phyloP scores from a whole-genome alignment of 139 green algal species.

The Volvox africanus region DNA sequence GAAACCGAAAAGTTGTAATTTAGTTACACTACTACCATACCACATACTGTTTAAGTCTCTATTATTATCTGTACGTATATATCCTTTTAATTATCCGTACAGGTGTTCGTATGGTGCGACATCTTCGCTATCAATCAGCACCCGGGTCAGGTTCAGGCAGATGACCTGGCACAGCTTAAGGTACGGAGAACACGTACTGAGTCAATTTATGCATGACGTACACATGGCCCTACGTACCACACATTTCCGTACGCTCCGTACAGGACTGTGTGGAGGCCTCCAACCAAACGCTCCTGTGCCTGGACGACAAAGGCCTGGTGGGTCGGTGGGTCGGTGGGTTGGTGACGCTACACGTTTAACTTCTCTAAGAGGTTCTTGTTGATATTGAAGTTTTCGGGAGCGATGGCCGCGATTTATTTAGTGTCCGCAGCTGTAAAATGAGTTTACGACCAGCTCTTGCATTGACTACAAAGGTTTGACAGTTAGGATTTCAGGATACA shows the following conservation, averaged over 20 bases:
- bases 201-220: no score
- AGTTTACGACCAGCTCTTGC: no score
- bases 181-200: neutral
- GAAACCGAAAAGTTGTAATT: no score
- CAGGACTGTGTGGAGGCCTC: conserved; percentile 43
- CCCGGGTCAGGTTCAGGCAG: conserved; percentile 43
- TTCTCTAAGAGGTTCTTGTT: no score
- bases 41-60: neutral
- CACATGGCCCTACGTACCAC: neutral
- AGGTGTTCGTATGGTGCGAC: conserved; percentile 43
- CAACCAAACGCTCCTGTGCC: conserved; percentile 41
- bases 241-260: neutral
- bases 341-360: neutral
- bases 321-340: neutral
- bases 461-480: no score
- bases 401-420: no score
- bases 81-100: no score
- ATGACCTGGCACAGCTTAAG: conserved; percentile 37
- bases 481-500: no score
- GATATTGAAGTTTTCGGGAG: no score
- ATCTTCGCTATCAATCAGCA: conserved; percentile 53
- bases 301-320: conserved; percentile 31
- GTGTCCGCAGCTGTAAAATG: no score
- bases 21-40: neutral
- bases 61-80: no score